phyloP scores from a whole-genome alignment of 306 rosid species.

The Cyclanthera cordifolia region DNA sequence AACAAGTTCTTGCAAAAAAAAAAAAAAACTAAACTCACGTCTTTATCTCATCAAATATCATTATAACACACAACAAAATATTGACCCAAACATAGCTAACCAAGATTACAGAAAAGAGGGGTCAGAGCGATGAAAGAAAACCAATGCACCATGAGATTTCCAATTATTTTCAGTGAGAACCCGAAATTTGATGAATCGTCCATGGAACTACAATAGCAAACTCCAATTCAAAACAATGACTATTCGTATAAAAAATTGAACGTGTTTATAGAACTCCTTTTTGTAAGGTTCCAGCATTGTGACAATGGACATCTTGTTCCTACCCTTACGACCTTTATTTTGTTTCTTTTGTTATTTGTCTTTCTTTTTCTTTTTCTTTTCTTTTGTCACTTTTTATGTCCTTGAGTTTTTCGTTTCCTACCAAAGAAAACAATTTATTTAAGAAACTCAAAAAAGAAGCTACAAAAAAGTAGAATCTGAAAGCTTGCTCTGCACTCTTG shows the following conservation, averaged over 20 bases:
- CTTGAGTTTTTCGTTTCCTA: too few species aligned
- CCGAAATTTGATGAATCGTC: neutral
- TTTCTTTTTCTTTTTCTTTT: too few species aligned
- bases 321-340: neutral
- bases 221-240: neutral
- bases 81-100: neutral
- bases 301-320: neutral
- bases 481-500: neutral
- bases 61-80: too few species aligned
- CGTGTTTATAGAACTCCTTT: neutral
- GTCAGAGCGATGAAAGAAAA: neutral
- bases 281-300: neutral
- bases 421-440: too few species aligned
- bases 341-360: too few species aligned
- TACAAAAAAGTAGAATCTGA: neutral
- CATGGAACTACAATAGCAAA: neutral
- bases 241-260: neutral
- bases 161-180: neutral
- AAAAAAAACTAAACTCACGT: too few species aligned
- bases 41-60: neutral
- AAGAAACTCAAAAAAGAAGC: neutral
- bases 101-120: neutral
- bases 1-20: neutral
- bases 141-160: neutral
- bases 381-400: too few species aligned